Evolutionary conservation across 2,329 filamentous ascomycete species (phyloP).

Genomic region (Penicillium sp.): DNA sequence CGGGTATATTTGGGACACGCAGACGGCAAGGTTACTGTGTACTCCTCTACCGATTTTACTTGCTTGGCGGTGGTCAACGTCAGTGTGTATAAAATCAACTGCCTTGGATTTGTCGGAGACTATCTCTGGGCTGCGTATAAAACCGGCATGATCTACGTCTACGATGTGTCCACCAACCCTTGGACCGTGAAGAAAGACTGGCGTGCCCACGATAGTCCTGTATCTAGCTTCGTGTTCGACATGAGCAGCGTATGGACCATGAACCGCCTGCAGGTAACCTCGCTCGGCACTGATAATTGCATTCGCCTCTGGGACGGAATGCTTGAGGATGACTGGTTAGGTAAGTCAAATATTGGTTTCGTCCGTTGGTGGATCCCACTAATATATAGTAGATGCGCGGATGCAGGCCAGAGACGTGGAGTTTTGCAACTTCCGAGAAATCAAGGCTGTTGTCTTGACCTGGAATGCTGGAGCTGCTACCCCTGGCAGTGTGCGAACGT

Average conservation of each 20-base stretch:
- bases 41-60: conserved; percentile 71
- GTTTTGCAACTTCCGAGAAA: conserved; percentile 80
- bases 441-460: conserved; percentile 78
- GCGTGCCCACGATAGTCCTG: conserved; percentile 81
- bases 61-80: conserved; percentile 80
- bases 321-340: conserved; percentile 89
- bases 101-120: conserved; percentile 73
- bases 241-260: conserved; percentile 79
- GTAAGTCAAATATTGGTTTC: conserved; percentile 38
- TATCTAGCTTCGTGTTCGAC: conserved; percentile 74
- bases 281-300: conserved; percentile 81
- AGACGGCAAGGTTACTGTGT: conserved; percentile 94
- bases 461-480: conserved; percentile 98
- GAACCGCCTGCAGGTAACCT: conserved; percentile 79
- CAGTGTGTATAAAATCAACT: conserved; percentile 93
- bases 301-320: conserved; percentile 88
- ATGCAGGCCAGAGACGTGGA: conserved; percentile 82
- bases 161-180: conserved; percentile 76
- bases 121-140: conserved; percentile 93
- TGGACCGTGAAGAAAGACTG: conserved; percentile 94
- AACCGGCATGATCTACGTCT: conserved; percentile 89
- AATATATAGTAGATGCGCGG: conserved; percentile 58
- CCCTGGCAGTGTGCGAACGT: conserved; percentile 76
- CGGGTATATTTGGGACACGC: conserved; percentile 86
- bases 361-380: conserved; percentile 5